phyloP scores from a whole-genome alignment of 2,329 filamentous ascomycete species.

The Moelleriella libera region DNA sequence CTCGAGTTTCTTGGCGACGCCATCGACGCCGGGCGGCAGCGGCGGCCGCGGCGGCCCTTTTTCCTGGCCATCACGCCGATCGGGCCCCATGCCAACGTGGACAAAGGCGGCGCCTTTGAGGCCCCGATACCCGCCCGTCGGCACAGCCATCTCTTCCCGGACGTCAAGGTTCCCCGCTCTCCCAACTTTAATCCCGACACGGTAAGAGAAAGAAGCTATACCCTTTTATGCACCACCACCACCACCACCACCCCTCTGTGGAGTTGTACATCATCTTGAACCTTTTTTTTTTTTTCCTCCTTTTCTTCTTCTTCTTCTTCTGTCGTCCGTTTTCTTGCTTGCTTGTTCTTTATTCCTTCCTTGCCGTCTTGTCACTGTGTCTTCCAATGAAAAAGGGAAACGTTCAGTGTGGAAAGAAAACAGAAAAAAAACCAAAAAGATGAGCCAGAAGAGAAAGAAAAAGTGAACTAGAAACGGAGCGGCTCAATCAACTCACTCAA shows the following conservation, averaged over 20 bases:
- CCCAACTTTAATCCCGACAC: slow-evolving; percentile 51
- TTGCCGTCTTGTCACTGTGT: too few species aligned
- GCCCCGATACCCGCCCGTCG: slow-evolving; percentile 43
- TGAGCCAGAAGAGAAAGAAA: too few species aligned
- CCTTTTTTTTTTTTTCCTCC: background rate
- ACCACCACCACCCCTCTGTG: too few species aligned
- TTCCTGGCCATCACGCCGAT: slow-evolving; percentile 54
- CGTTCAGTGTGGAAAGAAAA: too few species aligned
- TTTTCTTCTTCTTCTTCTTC: background rate
- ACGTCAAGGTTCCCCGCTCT: slow-evolving; percentile 44
- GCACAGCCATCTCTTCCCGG: slow-evolving; percentile 47
- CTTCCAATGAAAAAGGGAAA: too few species aligned
- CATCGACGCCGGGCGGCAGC: slow-evolving; percentile 21
- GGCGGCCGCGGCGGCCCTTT: slow-evolving; percentile 33
- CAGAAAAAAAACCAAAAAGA: too few species aligned
- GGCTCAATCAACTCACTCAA: too few species aligned
- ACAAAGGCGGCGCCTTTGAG: slow-evolving; percentile 15
- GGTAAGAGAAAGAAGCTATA: slow-evolving; percentile 16
- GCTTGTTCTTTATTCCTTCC: too few species aligned
- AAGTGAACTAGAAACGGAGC: too few species aligned
- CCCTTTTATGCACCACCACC: background rate
- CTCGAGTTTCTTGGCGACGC: slow-evolving; percentile 48
- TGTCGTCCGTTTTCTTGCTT: too few species aligned
- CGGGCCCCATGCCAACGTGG: slow-evolving; percentile 46
- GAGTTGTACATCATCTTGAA: too few species aligned